Percentiles rank a stretch among this genome's conserved stretches.
These are phyloP conservation scores for Fraxinus anomala DNA, from an alignment of 257 asterid genomes.

Conservation along the genomic window DNA sequence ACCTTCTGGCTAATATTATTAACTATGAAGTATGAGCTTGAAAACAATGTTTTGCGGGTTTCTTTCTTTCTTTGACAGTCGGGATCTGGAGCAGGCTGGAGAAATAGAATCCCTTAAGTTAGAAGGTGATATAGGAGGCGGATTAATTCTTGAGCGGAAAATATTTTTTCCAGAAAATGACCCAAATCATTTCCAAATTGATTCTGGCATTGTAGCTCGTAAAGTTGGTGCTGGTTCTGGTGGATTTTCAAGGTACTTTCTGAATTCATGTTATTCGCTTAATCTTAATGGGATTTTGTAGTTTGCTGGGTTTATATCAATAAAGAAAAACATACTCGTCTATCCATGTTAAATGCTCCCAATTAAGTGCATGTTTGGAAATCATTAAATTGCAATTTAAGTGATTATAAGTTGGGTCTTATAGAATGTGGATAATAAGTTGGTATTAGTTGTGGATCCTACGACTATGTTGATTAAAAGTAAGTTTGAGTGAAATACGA, in stretches of 20 bases:
- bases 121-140: constrained; percentile 94
- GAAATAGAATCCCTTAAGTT: constrained; percentile 72
- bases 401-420: too few species aligned
- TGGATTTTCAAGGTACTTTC: constrained; percentile 82
- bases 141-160: constrained; percentile 63
- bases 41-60: constrained; percentile 5
- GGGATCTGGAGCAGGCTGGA: constrained; percentile 79
- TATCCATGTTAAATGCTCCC: too few species aligned
- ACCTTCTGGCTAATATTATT: not conserved
- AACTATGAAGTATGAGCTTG: not conserved
- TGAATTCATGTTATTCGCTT: constrained; percentile 12
- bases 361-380: too few species aligned
- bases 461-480: too few species aligned
- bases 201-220: constrained; percentile 72
- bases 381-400: too few species aligned
- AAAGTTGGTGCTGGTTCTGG: constrained; percentile 97
- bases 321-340: too few species aligned
- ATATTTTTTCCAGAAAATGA: constrained; percentile 62
- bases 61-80: constrained; percentile 39
- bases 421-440: too few species aligned
- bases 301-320: too few species aligned
- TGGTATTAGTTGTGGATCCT: too few species aligned
- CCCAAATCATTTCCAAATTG: constrained; percentile 55
- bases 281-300: not conserved
- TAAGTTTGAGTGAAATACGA: too few species aligned